phyloP scores from a whole-genome alignment of 805 yeast genomes.

The Saccharomycopsis microspora region DNA sequence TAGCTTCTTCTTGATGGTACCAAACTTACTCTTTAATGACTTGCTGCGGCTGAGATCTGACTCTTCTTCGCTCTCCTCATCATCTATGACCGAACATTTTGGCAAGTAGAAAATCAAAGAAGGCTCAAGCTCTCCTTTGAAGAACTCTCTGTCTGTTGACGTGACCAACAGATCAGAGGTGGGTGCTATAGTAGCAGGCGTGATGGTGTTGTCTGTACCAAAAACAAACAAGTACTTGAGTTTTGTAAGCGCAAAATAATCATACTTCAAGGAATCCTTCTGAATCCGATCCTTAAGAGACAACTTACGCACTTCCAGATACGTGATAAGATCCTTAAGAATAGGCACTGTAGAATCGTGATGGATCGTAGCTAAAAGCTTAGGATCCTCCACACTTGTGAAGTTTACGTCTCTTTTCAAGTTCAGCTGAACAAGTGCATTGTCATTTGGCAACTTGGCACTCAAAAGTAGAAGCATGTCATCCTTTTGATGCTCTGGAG shows the following conservation, averaged over 20 bases:
- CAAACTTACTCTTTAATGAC: conserved; percentile 12
- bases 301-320: conserved; percentile 13
- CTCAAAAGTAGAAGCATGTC: conserved; percentile 12
- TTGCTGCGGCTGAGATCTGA: neutral
- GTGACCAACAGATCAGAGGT: conserved; percentile 2
- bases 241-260: conserved; percentile 15
- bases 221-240: conserved; percentile 15
- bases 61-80: neutral
- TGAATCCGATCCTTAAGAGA: conserved; percentile 11
- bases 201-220: conserved; percentile 13
- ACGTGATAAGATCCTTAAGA: conserved; percentile 12
- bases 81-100: conserved; percentile 10
- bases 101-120: conserved; percentile 15
- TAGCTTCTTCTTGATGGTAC: conserved; percentile 8
- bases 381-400: conserved; percentile 8
- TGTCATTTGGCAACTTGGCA: conserved; percentile 15
- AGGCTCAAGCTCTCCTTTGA: conserved; percentile 14
- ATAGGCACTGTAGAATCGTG: conserved; percentile 15
- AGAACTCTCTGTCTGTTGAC: conserved; percentile 10
- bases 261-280: conserved; percentile 7
- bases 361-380: conserved; percentile 8
- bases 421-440: conserved; percentile 1
- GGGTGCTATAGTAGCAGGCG: neutral
- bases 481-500: conserved; percentile 1
- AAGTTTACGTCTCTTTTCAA: conserved; percentile 10